Evolutionary conservation across 441 rosid genomes (phyloP), one percentile per base, ranked within the genome.

Genomic region (Isatis lusitanica): DNA sequence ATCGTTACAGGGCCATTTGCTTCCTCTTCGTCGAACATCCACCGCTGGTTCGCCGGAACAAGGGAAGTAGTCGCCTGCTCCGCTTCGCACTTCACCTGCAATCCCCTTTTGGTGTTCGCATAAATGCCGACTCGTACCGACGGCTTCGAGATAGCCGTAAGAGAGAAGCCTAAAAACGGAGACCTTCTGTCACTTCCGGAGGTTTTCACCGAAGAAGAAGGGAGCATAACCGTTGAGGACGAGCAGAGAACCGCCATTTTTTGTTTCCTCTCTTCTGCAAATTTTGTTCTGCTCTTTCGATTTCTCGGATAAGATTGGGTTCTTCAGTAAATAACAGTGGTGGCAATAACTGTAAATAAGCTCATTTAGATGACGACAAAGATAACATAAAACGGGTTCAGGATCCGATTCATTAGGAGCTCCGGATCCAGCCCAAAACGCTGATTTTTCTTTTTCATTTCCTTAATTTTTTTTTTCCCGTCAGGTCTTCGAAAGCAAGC

Each of bases 11-110:
- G 98, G 75, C 98, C 98, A 35, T 82, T 66, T 17, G 86, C 83
- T 81, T 94, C 97, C 28, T 84, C 80, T 79, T 87, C 86, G 18
- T 94, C 95, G 55, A 94, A 89, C 95, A 90, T 85, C 97, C 97
- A 92, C 4, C 97, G 89, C 60, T 92, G 92, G 40, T 92, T 92
- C 15, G 82, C 79, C 10, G 97, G 95, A 17, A 92, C 86, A 65
- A 79, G 74, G 74, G 95, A 62, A 38, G 82, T 75, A 18, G 43
- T 52, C 31, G 78, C 7, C 52, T 81, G 82, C 83, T 85, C 85
- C 7, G 69, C 46, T 63, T 78, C 78, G 74, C 85, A 87, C 62
- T 87, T 83, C 75, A 89, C 87, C 66, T 59, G 76, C 26, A 85
- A 79, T 55, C 83, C 66, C 44, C 85, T 83, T 28, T 40, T 71